phyloP scores from a whole-genome alignment of 1,284 basidiomycete genomes.

The Abortiporus biennis region DNA sequence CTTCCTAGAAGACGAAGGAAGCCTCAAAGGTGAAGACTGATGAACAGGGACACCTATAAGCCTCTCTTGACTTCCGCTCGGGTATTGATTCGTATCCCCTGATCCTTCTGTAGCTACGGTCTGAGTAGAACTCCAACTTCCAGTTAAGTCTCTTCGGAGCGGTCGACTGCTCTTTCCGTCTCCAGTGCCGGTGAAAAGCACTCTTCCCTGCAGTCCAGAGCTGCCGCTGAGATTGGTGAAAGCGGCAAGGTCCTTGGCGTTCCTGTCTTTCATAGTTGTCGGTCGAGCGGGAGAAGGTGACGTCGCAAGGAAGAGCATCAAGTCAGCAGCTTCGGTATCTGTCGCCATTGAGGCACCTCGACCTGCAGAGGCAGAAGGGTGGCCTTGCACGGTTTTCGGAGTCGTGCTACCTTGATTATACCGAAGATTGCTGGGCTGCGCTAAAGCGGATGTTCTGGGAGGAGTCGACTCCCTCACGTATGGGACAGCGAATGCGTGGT shows the following conservation, averaged over 20 bases:
- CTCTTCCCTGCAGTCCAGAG: slow-evolving; percentile 55
- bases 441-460: slow-evolving; percentile 17
- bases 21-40: no score
- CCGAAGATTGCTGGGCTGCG: slow-evolving; percentile 15
- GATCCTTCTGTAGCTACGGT: slow-evolving; percentile 19
- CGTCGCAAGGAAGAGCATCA: slow-evolving; percentile 75
- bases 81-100: slow-evolving; percentile 12
- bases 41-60: slow-evolving; percentile 7
- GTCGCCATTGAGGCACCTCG: slow-evolving; percentile 16
- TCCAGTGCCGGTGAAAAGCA: slow-evolving; percentile 45
- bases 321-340: slow-evolving; percentile 73
- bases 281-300: slow-evolving; percentile 73
- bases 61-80: slow-evolving; percentile 12
- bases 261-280: slow-evolving; percentile 36
- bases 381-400: slow-evolving; percentile 23
- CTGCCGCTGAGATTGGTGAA: slow-evolving; percentile 47
- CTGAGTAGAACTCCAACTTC: slow-evolving; percentile 23
- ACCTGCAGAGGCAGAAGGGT: slow-evolving; percentile 16
- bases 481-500: slow-evolving; percentile 22
- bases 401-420: slow-evolving; percentile 17
- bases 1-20: no score
- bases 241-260: slow-evolving; percentile 45
- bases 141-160: slow-evolving; percentile 24
- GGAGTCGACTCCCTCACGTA: slow-evolving; percentile 25
- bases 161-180: slow-evolving; percentile 10